Evolutionary conservation across 306 rosid genomes (phyloP), one percentile per base, ranked within the genome.

Genomic region (Oxytropis ochrocephala): DNA sequence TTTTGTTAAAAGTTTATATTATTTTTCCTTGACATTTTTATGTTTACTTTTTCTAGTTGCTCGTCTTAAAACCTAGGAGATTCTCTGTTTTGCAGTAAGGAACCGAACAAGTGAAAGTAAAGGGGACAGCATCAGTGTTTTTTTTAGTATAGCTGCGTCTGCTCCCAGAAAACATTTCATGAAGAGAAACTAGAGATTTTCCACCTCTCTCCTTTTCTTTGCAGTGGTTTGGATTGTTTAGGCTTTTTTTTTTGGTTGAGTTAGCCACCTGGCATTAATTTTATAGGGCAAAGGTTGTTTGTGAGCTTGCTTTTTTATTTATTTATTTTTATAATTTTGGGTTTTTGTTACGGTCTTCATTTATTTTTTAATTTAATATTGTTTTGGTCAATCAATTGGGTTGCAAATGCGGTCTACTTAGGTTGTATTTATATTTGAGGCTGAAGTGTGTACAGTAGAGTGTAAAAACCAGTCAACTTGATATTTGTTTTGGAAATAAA

Each of bases 101-200:
- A 57, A 82, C 77, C 49, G 79, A 73, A 52, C 66, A 75, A 46
- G 73, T 54, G 68, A 76, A 85, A 77, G 80, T 78, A 73, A 62
- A 87, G 78, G 96, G 91, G 94, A 85, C 89, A 84, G 94, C 89
- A 77, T 74, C 88, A 82, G 85, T 86, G 76, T 64, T 84, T 89
- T 85, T 82, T 46, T 74, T 44, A 18, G 50, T 42, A 42, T 80
- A 85, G 88, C 90, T 89, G 92, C 85, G 78, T 83, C 89, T 92
- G 88, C 83, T 86, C 85, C 91, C 84, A 73, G 84, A 86, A 81
- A 79, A 81, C 83, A 75, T 81, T 85, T 78, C 62, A 51, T 81
- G 74, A 56, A 80, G 79, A 70, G 80, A 72, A 78, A 68, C 44
- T 69, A 63, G 56, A 72, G 68, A 70, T 46, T 70, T 53, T 62